These are phyloP conservation scores for Vitis rupestris DNA, from an alignment of 164 flowering plant species.

Conservation along the genomic window DNA sequence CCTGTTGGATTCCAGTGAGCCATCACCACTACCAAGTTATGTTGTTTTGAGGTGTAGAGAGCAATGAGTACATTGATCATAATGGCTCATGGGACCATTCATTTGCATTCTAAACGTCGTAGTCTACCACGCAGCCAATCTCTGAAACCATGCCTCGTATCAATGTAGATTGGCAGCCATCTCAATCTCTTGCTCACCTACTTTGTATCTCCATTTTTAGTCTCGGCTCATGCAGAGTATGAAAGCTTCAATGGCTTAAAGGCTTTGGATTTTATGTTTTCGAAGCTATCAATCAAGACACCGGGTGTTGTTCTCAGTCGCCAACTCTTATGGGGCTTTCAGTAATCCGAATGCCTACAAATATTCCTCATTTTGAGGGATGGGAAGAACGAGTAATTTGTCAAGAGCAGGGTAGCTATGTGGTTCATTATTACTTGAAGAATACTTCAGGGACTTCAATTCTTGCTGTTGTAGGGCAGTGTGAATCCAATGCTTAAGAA, in stretches of 20 bases:
- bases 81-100: too few relatives aligned
- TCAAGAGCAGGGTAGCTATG: constrained; percentile 22
- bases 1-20: too few relatives aligned
- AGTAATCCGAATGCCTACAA: constrained; percentile 13
- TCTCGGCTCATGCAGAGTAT: neutral
- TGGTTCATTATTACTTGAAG: constrained; percentile 32
- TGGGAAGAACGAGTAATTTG: constrained; percentile 35
- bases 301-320: too few relatives aligned
- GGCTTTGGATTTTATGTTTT: too few relatives aligned
- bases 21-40: too few relatives aligned
- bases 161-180: too few relatives aligned
- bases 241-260: too few relatives aligned
- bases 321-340: neutral
- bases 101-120: neutral
- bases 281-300: too few relatives aligned
- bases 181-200: neutral
- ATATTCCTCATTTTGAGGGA: constrained; percentile 14
- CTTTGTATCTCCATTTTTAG: neutral
- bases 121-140: neutral
- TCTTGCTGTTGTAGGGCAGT: constrained; percentile 28
- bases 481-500: too few relatives aligned
- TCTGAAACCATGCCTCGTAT: neutral
- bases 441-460: constrained; percentile 14
- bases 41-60: too few relatives aligned
- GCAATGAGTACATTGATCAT: too few relatives aligned